Base-by-base conservation (phyloP, 768 basidiomycete genomes). In the Ephemerocybe angulata region DNA sequence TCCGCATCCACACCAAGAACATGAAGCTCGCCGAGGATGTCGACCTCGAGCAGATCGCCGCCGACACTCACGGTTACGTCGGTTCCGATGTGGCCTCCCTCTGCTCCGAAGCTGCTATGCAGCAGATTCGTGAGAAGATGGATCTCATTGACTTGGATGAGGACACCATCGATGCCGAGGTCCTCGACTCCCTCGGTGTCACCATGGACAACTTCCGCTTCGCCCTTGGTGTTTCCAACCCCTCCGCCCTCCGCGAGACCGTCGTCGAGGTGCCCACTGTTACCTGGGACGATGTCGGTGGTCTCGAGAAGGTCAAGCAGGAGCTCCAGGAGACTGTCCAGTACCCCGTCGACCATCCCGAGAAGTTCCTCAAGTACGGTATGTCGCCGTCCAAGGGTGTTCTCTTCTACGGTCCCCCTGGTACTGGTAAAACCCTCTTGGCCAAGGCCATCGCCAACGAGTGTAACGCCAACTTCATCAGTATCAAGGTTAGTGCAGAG, bases 131-230 rank as follows among this genome's bases (percentile, higher is more conserved):
- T 70, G 97, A 99, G 76, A 99, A 99, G 85, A 98, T 99, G 96
- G 95, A 98, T 62, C 75, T 93, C 62, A 93, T 96, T 60, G 93
- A 95, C 70, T 82, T 96, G 28, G 93, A 94, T 59, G 92, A 96
- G 72, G 97, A 99, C 67, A 98, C 96, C 48, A 99, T 99, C 66
- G 97, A 99, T 65, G 97, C 97, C 7, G 97, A 99, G 72, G 96
- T 99, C 2, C 88, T 99, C 52, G 97, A 99, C 73, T 91, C 95
- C 5, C 90, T 99, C 48, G 97, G 97, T 61, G 95, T 99, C 62
- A 99, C 97, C 27, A 98, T 98, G 96, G 97, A 99, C 67, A 98
- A 98, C 81, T 98, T 98, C 93, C 88, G 96, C 56, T 98, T 98
- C 71, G 97, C 97, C 3, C 88, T 99, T 53, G 97, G 97, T 55